Conservation (phyloP, 306 rosid genomes). For the cucumber (Cucumis sativus) region Cucumber_9930_V3 NC_026657.2:28687001-28687500, state of each 20-base stretch:
- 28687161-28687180: background rate
- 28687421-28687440: background rate
- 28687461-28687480: slow-evolving; percentile 22
- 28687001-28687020: no score
- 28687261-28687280: background rate
- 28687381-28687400: background rate
- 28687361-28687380: background rate
- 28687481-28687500: slow-evolving; percentile 66
- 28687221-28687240: no score
- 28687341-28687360: background rate
- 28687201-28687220: no score
- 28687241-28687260: no score
- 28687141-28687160: background rate
- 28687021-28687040: no score
- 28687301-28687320: background rate
- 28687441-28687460: background rate
- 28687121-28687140: background rate
- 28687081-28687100: background rate
- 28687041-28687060: background rate
- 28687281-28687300: background rate
- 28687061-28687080: background rate
- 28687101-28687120: background rate
- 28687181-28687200: background rate
- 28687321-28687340: background rate
- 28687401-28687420: background rate